Conservation (phyloP, 2,329 filamentous ascomycete species). For the Colletotrichum coccodes region DNA sequence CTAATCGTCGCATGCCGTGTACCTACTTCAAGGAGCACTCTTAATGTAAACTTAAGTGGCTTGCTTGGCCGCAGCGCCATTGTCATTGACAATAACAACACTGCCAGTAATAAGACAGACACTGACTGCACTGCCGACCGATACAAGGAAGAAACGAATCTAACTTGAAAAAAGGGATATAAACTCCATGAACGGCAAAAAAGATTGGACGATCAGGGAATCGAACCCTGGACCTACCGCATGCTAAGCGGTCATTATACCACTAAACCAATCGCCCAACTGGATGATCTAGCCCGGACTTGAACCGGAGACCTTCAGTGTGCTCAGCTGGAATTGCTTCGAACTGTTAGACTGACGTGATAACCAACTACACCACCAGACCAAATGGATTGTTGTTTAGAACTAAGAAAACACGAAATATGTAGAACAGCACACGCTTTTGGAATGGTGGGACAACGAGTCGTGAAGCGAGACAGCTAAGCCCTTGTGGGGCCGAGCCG, state of each 20-base stretch:
- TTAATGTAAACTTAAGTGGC: too few species aligned
- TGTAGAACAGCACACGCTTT: fast-evolving
- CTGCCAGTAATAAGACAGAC: too few species aligned
- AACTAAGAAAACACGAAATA: fast-evolving
- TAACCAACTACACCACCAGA: slow-evolving; percentile 53
- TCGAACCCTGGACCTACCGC: slow-evolving; percentile 31
- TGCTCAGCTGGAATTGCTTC: neutral
- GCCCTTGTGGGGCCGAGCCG: neutral
- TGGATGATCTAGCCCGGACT: slow-evolving; percentile 29
- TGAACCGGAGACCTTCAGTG: slow-evolving; percentile 34
- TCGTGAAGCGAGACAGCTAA: neutral
- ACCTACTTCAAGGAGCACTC: too few species aligned
- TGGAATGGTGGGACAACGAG: neutral
- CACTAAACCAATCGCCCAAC: slow-evolving; percentile 31
- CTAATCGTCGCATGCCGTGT: neutral
- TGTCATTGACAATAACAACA: too few species aligned
- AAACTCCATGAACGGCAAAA: neutral
- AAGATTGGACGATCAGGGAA: slow-evolving; percentile 30
- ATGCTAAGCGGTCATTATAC: slow-evolving; percentile 34
- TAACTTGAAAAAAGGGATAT: too few species aligned
- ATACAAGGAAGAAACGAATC: too few species aligned
- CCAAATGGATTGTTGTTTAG: neutral
- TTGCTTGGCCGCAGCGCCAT: too few species aligned
- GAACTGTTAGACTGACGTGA: slow-evolving; percentile 57
- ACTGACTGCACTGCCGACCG: too few species aligned